Percentiles rank a stretch among this genome's conserved stretches.
These are phyloP conservation scores for Dalbergia oliveri DNA, from an alignment of 306 rosid species.

Conservation along the genomic window DNA sequence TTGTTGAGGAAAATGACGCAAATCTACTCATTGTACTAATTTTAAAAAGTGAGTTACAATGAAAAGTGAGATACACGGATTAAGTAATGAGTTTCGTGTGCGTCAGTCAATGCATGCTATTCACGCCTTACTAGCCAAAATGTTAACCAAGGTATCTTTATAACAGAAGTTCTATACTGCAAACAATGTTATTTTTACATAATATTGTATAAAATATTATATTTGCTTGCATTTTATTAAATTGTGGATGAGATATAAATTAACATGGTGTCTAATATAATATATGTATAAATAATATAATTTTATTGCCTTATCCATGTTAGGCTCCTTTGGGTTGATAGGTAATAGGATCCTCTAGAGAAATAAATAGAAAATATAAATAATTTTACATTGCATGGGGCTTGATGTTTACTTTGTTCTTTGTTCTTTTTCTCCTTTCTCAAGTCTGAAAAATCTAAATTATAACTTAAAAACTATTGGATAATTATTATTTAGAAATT, in stretches of 20 bases:
- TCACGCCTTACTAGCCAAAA: constrained; percentile 33
- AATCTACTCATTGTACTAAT: not conserved
- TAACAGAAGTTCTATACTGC: too few relatives aligned
- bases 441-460: not conserved
- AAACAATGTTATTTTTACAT: too few relatives aligned
- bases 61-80: not conserved
- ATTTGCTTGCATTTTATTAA: too few relatives aligned
- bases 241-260: too few relatives aligned
- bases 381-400: constrained; percentile 6
- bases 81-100: not conserved
- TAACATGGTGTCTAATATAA: too few relatives aligned
- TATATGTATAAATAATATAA: too few relatives aligned
- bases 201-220: too few relatives aligned
- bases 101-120: constrained; percentile 8
- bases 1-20: constrained; percentile 42
- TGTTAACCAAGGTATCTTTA: too few relatives aligned
- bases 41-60: constrained; percentile 19
- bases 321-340: not conserved
- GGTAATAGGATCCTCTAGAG: not conserved
- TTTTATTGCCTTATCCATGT: not conserved
- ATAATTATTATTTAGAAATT: not conserved
- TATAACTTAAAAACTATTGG: not conserved
- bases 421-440: not conserved
- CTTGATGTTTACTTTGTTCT: not conserved
- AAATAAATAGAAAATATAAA: not conserved